Percentiles rank a stretch among this genome's conserved stretches.
Conservation (phyloP, 2,329 filamentous ascomycete genomes). For the Epichloe amarillans region DNA sequence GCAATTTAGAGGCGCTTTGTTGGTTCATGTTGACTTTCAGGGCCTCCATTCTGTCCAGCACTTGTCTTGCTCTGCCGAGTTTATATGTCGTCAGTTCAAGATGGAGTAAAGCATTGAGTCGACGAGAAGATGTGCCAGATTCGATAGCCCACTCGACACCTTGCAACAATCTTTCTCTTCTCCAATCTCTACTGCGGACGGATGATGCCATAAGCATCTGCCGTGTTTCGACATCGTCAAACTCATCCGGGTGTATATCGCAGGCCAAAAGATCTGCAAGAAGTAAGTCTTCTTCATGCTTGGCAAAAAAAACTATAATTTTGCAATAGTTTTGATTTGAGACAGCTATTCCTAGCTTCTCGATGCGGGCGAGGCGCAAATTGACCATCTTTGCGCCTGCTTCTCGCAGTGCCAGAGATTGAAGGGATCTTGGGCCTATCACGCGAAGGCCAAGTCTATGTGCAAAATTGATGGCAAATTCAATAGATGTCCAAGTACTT, state of each 20-base stretch:
- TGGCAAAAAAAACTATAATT: slow-evolving; percentile 53
- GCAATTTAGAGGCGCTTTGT: slow-evolving; percentile 13
- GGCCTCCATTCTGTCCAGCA: slow-evolving; percentile 21
- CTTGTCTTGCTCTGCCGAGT: slow-evolving; percentile 12
- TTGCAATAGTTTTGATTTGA: slow-evolving; percentile 50
- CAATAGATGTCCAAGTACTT: slow-evolving; percentile 53
- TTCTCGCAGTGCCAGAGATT: slow-evolving; percentile 61
- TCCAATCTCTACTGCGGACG: slow-evolving; percentile 21
- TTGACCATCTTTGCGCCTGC: slow-evolving; percentile 40
- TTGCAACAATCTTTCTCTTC: slow-evolving; percentile 29
- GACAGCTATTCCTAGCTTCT: slow-evolving; percentile 47
- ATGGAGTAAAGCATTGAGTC: slow-evolving; percentile 13
- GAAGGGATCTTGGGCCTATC: slow-evolving; percentile 64
- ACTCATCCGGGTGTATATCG: slow-evolving; percentile 43
- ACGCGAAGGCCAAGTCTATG: slow-evolving; percentile 55
- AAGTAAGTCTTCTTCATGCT: slow-evolving; percentile 37
- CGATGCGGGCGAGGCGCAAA: slow-evolving; percentile 46
- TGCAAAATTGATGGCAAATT: slow-evolving; percentile 58
- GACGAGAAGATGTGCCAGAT: slow-evolving; percentile 8
- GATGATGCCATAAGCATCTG: slow-evolving; percentile 24
- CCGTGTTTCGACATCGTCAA: slow-evolving; percentile 31
- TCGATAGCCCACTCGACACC: slow-evolving; percentile 23
- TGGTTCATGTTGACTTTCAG: slow-evolving; percentile 16
- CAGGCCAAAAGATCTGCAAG: slow-evolving; percentile 31
- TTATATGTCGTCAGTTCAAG: slow-evolving; percentile 7